Base-by-base conservation (phyloP, 257 asterid species). In the Plantago ovata region DNA sequence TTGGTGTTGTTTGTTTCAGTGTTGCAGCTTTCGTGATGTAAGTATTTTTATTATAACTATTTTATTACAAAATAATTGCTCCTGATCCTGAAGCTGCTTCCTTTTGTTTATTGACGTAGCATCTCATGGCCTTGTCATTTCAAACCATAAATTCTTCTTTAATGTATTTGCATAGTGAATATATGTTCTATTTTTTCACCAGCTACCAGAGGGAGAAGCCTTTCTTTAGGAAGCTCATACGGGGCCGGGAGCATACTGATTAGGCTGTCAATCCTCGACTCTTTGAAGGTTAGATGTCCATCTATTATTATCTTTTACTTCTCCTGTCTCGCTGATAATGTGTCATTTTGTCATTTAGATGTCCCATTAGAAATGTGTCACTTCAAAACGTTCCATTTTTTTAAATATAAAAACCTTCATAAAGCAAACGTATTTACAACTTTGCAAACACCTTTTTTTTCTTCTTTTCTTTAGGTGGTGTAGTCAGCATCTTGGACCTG, bases 121-220 rank as follows among this genome's bases (percentile, higher is more conserved):
- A 42, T 48, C 41, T 10, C 10, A 50, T 7, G 46, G 22, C 11
- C 32, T 24, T 36, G 39, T 56, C 9, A 16, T 47, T 19, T 28
- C 3, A 59, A 7, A 10, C n/a, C 10, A 13, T 13, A 10, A 40
- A 40, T 45, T 15, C 19, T 45, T 14, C 48, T 5, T 43, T 43
- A 1, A 12, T 43, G 1, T 43, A 5, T 14, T 8, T 28, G 36
- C 48, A 42, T 13, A 13, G 15, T 9, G 4, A 42, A 4, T 42
- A 43, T 5, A 54, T 7, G 10, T 0, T 15, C 14, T 21, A 58
- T 58, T 38, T 65, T 38, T 18, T 68, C 48, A 62, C 41, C 77
- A 93, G 97, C 53, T 93, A 84, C 64, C 77, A 69, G 13, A 77
- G 75, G 61, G 97, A 93, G 89, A 81, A 76, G 78, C 42, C 68